phyloP scores from a whole-genome alignment of 1,139 yeast species.

The Williopsis jadinii region DNA sequence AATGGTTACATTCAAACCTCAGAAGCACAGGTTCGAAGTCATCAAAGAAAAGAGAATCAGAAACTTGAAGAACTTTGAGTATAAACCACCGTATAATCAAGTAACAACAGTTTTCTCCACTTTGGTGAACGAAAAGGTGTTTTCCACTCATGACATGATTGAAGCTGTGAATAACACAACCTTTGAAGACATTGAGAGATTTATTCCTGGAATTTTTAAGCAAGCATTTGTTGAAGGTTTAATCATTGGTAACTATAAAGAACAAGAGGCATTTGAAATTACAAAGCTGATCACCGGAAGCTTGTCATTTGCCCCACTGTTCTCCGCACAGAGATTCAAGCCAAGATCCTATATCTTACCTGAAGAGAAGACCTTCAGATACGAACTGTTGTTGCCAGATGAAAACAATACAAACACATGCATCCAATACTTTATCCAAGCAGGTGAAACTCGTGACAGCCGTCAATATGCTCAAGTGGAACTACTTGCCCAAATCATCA shows the following conservation, averaged over 20 bases:
- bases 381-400: constrained; percentile 51
- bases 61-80: constrained; percentile 65
- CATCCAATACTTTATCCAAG: constrained; percentile 69
- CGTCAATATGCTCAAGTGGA: constrained; percentile 45
- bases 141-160: constrained; percentile 57
- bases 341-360: constrained; percentile 47
- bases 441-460: constrained; percentile 38
- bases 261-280: constrained; percentile 47
- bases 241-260: constrained; percentile 70
- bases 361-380: constrained; percentile 37
- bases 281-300: constrained; percentile 34
- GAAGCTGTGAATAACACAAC: constrained; percentile 41
- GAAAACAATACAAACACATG: constrained; percentile 75
- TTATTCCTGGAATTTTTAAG: constrained; percentile 38
- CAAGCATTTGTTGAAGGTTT: constrained; percentile 55
- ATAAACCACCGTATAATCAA: constrained; percentile 68
- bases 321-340: constrained; percentile 31
- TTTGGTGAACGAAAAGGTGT: constrained; percentile 64
- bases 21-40: constrained; percentile 53
- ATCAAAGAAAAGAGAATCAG: constrained; percentile 58
- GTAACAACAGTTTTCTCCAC: constrained; percentile 55
- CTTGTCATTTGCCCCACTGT: constrained; percentile 25
- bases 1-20: constrained; percentile 46
- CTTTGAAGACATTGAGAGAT: constrained; percentile 44
- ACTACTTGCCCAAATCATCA: constrained; percentile 61